Base-by-base conservation (phyloP, 345 rosid species). In the Microcos paniculata region DNA sequence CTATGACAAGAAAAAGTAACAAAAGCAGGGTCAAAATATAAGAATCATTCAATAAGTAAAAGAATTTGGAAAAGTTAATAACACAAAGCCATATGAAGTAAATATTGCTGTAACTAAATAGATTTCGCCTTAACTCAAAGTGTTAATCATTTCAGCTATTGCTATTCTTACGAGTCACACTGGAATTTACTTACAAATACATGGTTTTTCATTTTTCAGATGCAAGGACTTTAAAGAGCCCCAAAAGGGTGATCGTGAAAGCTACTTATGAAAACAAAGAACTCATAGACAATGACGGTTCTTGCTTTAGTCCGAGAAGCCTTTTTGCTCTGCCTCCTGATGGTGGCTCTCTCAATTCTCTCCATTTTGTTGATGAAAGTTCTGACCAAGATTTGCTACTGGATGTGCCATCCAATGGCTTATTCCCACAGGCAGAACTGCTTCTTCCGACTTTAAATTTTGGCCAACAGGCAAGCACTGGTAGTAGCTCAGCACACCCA, bases 371-470 rank as follows among this genome's bases (percentile, higher is more conserved):
- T 3, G 87, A 88, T 76, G 93, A 87, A 71, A 88, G 80, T 76
- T 88, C 88, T 16, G 92, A 92, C 74, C 94, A 93, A 74, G 97
- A 92, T 73, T 85, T 96, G 80, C 94, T 95, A 75, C 77, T 96
- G 63, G 91, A 93, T 28, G 89, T 96, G 79, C 97, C 99, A 42
- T 89, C 88, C 78, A 89, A 90, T 15, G 81, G 93, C 79, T 96
- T 92, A 33, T 96, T 93, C 77, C 90, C 97, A 43, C 94, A 92
- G 80, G 98, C 98, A 38, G 99, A 96, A 82, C 93, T 96, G 68
- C 98, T 96, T 79, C 84, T 56, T 70, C 90, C 93, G 35, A 31
- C 75, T 79, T 35, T 76, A 59, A 80, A 80, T 81, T 82, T 72
- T 66, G 86, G 86, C 48, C 88, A 80, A 38, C 93, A 87, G 77